Conservation (phyloP, 345 rosid species). For the Citrus australasica region DNA sequence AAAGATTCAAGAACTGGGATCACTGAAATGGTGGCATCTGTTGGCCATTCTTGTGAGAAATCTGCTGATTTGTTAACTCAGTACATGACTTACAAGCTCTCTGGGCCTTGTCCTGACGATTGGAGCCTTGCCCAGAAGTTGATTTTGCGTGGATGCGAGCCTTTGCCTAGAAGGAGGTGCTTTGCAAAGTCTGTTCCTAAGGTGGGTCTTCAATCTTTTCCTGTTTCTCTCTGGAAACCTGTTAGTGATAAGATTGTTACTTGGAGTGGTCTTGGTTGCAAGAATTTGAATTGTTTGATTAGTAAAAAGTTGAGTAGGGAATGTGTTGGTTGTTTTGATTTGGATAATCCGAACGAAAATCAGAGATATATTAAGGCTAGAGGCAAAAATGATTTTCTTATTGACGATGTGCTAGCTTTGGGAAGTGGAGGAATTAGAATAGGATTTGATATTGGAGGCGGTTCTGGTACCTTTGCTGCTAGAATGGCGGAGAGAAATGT, state of each 20-base stretch:
- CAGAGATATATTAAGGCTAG: slow-evolving; percentile 63
- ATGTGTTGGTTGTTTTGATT: slow-evolving; percentile 81
- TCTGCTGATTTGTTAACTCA: slow-evolving; percentile 82
- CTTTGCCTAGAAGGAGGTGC: slow-evolving; percentile 88
- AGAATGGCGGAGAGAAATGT: slow-evolving; percentile 93
- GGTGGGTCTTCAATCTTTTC: slow-evolving; percentile 53
- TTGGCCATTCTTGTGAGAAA: slow-evolving; percentile 88
- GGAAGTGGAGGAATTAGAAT: slow-evolving; percentile 72
- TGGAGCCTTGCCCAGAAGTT: slow-evolving; percentile 80
- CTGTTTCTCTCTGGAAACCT: slow-evolving; percentile 74
- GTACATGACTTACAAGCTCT: slow-evolving; percentile 71
- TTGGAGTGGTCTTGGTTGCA: slow-evolving; percentile 95
- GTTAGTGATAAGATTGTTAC: slow-evolving; percentile 70
- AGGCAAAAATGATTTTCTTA: slow-evolving; percentile 77
- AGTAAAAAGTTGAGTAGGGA: slow-evolving; percentile 70
- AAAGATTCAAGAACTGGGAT: slow-evolving; percentile 80
- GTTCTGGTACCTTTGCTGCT: slow-evolving; percentile 87
- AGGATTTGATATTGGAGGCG: slow-evolving; percentile 85
- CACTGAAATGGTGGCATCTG: slow-evolving; percentile 94
- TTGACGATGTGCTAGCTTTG: slow-evolving; percentile 72
- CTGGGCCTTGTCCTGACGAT: slow-evolving; percentile 71
- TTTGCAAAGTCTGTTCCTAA: slow-evolving; percentile 62
- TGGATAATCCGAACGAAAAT: slow-evolving; percentile 48
- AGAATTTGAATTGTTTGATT: slow-evolving; percentile 72
- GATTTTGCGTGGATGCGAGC: slow-evolving; percentile 75